Evolutionary conservation across 2,329 filamentous ascomycete genomes (phyloP).

Genomic region (Teratosphaeria viscida): DNA sequence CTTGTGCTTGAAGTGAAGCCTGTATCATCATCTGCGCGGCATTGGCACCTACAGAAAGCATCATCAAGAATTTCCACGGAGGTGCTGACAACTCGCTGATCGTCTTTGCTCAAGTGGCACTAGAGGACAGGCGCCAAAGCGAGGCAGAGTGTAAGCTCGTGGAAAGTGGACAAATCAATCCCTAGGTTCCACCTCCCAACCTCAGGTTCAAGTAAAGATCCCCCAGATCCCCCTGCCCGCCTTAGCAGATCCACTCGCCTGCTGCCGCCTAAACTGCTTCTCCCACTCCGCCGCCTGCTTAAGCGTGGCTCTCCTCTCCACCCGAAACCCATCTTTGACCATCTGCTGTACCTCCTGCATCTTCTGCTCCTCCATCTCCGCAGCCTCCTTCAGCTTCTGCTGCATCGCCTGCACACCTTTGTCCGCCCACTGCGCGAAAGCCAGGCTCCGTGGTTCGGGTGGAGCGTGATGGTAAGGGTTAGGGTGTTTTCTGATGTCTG

Average conservation of each 20-base stretch:
- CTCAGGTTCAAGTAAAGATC: not conserved
- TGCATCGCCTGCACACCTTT: not conserved
- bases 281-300: not conserved
- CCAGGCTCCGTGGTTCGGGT: not conserved
- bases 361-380: not conserved
- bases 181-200: too few relatives aligned
- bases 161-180: too few relatives aligned
- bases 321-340: not conserved
- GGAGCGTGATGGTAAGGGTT: constrained; percentile 3
- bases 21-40: not conserved
- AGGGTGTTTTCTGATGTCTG: not conserved
- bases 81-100: not conserved
- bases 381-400: not conserved
- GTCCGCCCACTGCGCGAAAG: constrained; percentile 2
- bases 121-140: not conserved
- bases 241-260: not conserved
- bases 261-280: not conserved
- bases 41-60: not conserved
- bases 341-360: not conserved
- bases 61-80: not conserved
- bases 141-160: not conserved
- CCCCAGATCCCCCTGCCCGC: not conserved
- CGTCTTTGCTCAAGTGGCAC: not conserved
- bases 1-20: not conserved
- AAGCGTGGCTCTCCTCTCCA: not conserved